A percentile compares a stretch with the other conserved stretches of the same genome.
Evolutionary conservation across 139 green algal species (phyloP).

Genomic region (Eudorina sp.): DNA sequence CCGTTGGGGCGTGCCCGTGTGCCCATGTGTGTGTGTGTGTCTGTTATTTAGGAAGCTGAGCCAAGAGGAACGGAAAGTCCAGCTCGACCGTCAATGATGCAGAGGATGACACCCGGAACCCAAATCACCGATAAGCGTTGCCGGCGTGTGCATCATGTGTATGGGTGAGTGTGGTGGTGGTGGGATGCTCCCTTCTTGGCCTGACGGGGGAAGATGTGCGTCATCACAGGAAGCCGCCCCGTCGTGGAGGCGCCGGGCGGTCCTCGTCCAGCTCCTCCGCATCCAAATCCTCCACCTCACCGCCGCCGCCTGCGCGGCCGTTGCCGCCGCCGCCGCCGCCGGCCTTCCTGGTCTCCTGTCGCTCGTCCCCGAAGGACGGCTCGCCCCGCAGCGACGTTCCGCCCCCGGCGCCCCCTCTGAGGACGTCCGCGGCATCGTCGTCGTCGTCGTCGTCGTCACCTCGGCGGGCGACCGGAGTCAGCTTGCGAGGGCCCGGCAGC

Average conservation of each 20-base stretch:
- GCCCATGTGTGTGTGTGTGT: too few species aligned
- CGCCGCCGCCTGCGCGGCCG: neutral
- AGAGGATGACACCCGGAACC: too few species aligned
- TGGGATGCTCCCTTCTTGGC: too few species aligned
- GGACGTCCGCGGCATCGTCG: neutral
- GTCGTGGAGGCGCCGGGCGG: neutral
- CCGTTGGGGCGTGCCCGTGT: too few species aligned
- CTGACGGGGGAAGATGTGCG: too few species aligned
- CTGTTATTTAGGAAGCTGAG: too few species aligned
- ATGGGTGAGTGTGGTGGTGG: too few species aligned
- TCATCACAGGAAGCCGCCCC: neutral
- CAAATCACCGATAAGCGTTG: too few species aligned
- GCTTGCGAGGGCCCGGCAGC: neutral
- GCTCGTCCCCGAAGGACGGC: slow-evolving; percentile 4
- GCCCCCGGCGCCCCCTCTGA: neutral
- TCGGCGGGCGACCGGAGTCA: neutral
- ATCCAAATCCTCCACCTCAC: neutral
- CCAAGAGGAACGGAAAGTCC: too few species aligned
- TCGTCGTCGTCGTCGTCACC: neutral
- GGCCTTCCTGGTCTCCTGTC: neutral
- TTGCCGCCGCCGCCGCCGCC: neutral
- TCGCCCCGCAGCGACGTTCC: slow-evolving; percentile 1
- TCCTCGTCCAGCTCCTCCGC: neutral
- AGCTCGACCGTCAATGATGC: too few species aligned
- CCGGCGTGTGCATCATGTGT: too few species aligned